phyloP scores from a whole-genome alignment of 192 early-diverging fungal genomes.

The Phycomyces blakesleeanus region DNA sequence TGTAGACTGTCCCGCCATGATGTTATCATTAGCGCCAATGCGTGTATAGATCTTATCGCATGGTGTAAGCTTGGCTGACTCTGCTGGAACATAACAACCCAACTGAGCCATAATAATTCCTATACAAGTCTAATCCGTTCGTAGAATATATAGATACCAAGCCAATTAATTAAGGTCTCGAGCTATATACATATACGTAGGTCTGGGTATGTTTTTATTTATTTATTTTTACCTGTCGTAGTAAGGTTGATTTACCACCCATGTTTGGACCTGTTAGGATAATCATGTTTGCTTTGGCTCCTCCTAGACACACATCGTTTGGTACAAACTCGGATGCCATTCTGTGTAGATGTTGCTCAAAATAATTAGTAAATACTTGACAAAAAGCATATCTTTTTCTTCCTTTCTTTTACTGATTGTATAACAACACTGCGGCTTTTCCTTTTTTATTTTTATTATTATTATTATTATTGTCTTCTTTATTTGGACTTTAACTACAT shows the following conservation, averaged over 20 bases:
- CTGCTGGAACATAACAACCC: conserved; percentile 92
- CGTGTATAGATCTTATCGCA: conserved; percentile 97
- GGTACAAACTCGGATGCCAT: conserved; percentile 81
- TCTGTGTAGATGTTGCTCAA: too few species aligned
- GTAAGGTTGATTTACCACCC: conserved; percentile 97
- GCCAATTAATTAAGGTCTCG: too few species aligned
- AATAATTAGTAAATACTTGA: background rate
- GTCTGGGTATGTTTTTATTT: background rate
- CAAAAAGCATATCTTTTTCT: background rate
- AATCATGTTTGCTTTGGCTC: conserved; percentile 64
- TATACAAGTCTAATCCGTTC: conserved; percentile 87
- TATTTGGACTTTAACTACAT: too few species aligned
- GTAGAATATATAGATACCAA: too few species aligned
- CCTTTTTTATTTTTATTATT: too few species aligned
- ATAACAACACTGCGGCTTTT: conserved; percentile 6
- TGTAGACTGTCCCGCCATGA: conserved; percentile 90
- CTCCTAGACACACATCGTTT: conserved; percentile 86
- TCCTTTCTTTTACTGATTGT: background rate
- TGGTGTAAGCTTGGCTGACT: conserved; percentile 62
- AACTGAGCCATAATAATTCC: conserved; percentile 95
- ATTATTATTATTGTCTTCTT: too few species aligned
- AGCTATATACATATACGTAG: too few species aligned
- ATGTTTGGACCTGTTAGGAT: conserved; percentile 99
- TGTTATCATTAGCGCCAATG: conserved; percentile 97
- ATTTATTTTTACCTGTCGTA: conserved; percentile 69